phyloP scores from a whole-genome alignment of 2,329 filamentous ascomycete genomes.

The Emmonsiellopsis sp. region DNA sequence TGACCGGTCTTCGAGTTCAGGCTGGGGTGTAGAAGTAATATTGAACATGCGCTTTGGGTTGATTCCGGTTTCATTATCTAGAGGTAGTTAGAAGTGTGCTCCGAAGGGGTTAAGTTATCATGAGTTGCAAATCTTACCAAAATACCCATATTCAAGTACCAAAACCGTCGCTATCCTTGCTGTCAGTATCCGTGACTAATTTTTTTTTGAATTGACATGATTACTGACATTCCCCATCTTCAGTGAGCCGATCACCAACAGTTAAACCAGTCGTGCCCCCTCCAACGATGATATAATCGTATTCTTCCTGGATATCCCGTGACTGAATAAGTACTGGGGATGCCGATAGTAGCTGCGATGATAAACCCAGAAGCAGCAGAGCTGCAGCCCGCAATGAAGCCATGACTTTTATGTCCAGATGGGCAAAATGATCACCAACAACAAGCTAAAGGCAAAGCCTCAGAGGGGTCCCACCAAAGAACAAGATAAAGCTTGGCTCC shows the following conservation, averaged over 20 bases:
- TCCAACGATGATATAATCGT: constrained; percentile 3
- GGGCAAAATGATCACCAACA: neutral
- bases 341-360: neutral
- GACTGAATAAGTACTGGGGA: neutral
- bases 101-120: neutral
- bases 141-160: constrained; percentile 1
- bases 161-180: neutral
- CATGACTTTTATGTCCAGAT: neutral
- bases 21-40: constrained; percentile 17
- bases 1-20: constrained; percentile 15
- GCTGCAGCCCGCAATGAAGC: neutral
- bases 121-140: neutral
- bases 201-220: neutral
- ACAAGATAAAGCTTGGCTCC: no score
- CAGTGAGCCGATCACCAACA: constrained; percentile 2
- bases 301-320: neutral
- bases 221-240: constrained; percentile 1
- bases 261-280: constrained; percentile 1
- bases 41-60: constrained; percentile 17
- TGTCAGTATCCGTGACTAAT: neutral
- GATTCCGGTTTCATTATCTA: constrained; percentile 12
- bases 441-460: neutral
- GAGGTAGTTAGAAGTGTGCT: neutral
- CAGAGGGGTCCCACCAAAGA: neutral
- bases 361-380: neutral